These are phyloP conservation scores for Nakataea oryzae DNA, from an alignment of 2,329 filamentous ascomycete species.

Conservation along the genomic window DNA sequence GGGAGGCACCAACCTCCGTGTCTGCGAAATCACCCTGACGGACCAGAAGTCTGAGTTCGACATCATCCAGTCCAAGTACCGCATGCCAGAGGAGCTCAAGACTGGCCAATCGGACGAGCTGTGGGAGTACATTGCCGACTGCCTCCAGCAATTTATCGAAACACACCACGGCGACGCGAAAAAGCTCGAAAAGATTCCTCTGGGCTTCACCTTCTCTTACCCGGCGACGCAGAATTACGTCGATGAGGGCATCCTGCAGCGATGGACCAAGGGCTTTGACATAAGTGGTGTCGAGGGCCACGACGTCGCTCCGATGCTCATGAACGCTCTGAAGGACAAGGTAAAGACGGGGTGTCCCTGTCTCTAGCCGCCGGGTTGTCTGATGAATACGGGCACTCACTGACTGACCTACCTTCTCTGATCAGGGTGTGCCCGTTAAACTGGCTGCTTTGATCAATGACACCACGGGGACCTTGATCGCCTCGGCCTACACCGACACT, in stretches of 20 bases:
- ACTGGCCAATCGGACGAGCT: conserved; percentile 74
- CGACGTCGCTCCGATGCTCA: conserved; percentile 83
- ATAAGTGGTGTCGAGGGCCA: conserved; percentile 84
- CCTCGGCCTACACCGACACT: conserved; percentile 90
- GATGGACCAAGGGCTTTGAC: conserved; percentile 97
- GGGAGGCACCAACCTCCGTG: conserved; percentile 90
- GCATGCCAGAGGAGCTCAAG: conserved; percentile 88
- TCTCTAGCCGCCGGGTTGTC: background rate
- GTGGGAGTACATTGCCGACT: conserved; percentile 93
- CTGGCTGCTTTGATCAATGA: conserved; percentile 92
- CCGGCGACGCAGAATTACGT: conserved; percentile 89
- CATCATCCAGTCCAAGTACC: conserved; percentile 93
- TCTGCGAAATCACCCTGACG: conserved; percentile 84
- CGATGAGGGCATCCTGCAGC: conserved; percentile 82
- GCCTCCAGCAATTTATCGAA: conserved; percentile 81
- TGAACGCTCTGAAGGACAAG: conserved; percentile 61
- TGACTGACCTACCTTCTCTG: background rate
- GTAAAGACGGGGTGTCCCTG: conserved; percentile 27
- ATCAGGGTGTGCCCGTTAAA: conserved; percentile 78
- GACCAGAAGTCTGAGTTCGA: conserved; percentile 85
- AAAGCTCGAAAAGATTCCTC: conserved; percentile 55
- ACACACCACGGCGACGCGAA: conserved; percentile 63
- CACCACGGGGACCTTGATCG: conserved; percentile 92
- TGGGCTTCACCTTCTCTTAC: conserved; percentile 96
- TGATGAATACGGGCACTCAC: background rate